Conservation (phyloP, 306 rosid genomes). For the Prunus dulcis region DNA sequence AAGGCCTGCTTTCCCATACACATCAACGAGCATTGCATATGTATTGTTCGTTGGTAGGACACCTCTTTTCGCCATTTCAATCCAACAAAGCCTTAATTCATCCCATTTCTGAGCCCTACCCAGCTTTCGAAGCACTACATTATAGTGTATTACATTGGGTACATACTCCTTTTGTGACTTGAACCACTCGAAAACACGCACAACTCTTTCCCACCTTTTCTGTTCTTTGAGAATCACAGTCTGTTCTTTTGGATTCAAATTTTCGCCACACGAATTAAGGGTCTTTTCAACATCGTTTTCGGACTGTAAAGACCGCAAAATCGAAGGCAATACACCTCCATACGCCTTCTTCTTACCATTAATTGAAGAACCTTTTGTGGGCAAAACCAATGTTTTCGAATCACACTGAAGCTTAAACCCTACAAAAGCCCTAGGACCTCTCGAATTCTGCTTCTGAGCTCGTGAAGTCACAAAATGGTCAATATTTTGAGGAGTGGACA, state of each 20-base stretch:
- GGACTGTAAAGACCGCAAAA: constrained; percentile 44
- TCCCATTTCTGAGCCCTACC: constrained; percentile 88
- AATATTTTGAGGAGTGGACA: constrained; percentile 2
- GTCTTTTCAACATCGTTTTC: constrained; percentile 36
- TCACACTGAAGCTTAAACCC: constrained; percentile 47
- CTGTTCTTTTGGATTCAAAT: constrained; percentile 55
- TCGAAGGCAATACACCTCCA: constrained; percentile 49
- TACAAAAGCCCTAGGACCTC: constrained; percentile 24
- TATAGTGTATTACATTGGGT: constrained; percentile 83
- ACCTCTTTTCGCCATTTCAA: constrained; percentile 66
- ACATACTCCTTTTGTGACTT: constrained; percentile 52
- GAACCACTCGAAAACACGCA: constrained; percentile 68
- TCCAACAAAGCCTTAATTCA: constrained; percentile 69
- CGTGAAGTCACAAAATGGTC: constrained; percentile 9
- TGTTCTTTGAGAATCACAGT: constrained; percentile 69
- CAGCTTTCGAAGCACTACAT: constrained; percentile 69
- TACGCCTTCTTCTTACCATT: constrained; percentile 35
- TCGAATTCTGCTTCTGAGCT: constrained; percentile 14
- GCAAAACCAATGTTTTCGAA: constrained; percentile 36
- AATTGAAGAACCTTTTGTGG: constrained; percentile 26
- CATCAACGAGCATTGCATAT: constrained; percentile 79
- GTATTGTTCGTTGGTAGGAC: constrained; percentile 68
- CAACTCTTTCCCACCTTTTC: constrained; percentile 55
- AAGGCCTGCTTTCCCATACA: constrained; percentile 79
- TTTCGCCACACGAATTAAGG: constrained; percentile 42